phyloP scores from a whole-genome alignment of 192 early-diverging fungal genomes.

The Spizellomyces sp. region DNA sequence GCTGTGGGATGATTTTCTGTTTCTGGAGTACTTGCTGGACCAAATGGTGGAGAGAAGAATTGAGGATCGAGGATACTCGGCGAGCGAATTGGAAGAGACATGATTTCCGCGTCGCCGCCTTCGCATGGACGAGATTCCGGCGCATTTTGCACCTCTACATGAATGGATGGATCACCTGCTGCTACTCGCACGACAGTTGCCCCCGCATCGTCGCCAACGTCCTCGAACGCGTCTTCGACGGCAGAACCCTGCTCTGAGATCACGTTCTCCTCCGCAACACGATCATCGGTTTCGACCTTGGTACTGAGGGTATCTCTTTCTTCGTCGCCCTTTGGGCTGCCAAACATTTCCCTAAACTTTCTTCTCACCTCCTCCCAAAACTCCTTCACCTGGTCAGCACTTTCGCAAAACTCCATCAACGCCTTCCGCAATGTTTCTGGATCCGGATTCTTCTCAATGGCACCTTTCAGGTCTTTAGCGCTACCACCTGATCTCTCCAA shows the following conservation, averaged over 20 bases:
- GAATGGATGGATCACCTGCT: background rate
- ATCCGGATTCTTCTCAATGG: constrained; percentile 1
- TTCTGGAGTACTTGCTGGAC: no score
- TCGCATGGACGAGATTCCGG: no score
- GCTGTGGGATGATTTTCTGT: no score
- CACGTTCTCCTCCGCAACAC: background rate
- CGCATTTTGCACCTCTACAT: no score
- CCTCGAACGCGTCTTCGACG: background rate
- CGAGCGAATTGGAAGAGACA: no score
- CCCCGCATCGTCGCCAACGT: constrained; percentile 4
- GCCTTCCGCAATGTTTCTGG: constrained; percentile 25
- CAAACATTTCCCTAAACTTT: constrained; percentile 2
- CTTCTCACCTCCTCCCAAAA: constrained; percentile 62
- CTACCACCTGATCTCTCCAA: constrained; percentile 1
- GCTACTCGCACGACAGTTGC: background rate
- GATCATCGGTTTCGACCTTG: background rate
- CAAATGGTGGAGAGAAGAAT: background rate
- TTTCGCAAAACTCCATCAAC: constrained; percentile 45
- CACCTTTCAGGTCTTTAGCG: background rate
- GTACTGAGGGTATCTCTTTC: background rate
- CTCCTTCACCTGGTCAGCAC: constrained; percentile 57
- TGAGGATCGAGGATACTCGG: background rate
- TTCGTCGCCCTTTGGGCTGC: background rate
- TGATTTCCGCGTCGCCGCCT: no score
- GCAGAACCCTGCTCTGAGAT: background rate